Evolutionary conservation across 495 filamentous ascomycete species (phyloP).

Genomic region (Beverwykella pulmonaria): DNA sequence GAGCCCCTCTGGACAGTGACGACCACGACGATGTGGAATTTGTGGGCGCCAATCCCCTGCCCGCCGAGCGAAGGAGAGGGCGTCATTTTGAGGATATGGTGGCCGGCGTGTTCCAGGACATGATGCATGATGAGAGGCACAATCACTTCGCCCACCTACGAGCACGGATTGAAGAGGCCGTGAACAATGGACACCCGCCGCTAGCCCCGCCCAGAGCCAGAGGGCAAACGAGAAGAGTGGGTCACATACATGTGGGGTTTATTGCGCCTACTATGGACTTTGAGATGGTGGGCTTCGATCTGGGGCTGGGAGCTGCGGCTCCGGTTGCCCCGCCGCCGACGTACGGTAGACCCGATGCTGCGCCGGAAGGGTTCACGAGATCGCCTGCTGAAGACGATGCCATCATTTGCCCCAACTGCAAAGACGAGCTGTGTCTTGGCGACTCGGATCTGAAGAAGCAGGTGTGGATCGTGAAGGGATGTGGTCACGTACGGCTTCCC

Average conservation of each 20-base stretch:
- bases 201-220: conserved; percentile 2
- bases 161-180: background rate
- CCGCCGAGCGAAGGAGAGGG: conserved; percentile 2
- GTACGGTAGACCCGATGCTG: conserved; percentile 62
- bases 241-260: conserved; percentile 21
- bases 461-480: conserved; percentile 72
- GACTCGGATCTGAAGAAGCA: conserved; percentile 62
- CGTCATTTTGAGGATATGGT: conserved; percentile 2
- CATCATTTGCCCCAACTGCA: conserved; percentile 72
- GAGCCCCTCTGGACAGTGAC: background rate
- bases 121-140: conserved; percentile 5
- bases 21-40: conserved; percentile 31
- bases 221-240: background rate
- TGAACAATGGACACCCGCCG: background rate
- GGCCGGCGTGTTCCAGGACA: background rate
- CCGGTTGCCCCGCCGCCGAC: conserved; percentile 33
- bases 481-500: conserved; percentile 69
- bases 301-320: conserved; percentile 29
- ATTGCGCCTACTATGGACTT: conserved; percentile 29
- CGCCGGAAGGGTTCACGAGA: conserved; percentile 66
- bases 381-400: conserved; percentile 63
- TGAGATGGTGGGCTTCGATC: conserved; percentile 34
- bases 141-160: background rate
- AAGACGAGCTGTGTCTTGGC: conserved; percentile 64
- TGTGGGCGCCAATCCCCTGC: conserved; percentile 2